Percentiles rank a stretch among this genome's conserved stretches.
phyloP scores from a whole-genome alignment of 306 rosid species.

The Trifolium repens region DNA sequence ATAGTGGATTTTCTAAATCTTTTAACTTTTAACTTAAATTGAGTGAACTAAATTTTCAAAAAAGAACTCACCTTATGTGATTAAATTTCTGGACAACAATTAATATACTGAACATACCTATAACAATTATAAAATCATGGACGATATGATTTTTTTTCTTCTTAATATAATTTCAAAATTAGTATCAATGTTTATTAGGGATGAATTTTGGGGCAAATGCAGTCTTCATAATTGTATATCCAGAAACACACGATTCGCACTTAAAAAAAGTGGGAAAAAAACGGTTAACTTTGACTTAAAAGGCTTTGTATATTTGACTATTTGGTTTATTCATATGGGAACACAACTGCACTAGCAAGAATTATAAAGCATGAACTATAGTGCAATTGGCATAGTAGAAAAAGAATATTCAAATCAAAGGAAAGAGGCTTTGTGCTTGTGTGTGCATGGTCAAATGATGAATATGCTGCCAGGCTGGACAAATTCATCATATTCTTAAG shows the following conservation, averaged over 20 bases:
- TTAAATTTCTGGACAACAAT: too few relatives aligned
- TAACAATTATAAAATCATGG: too few relatives aligned
- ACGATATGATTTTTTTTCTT: too few relatives aligned
- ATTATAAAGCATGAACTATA: not conserved
- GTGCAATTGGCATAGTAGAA: not conserved
- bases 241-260: not conserved
- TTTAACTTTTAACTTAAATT: too few relatives aligned
- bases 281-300: not conserved
- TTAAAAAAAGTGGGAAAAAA: not conserved
- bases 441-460: constrained; percentile 17
- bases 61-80: too few relatives aligned
- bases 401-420: constrained; percentile 1
- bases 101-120: too few relatives aligned
- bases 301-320: constrained; percentile 1
- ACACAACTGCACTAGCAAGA: not conserved
- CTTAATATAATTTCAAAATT: too few relatives aligned
- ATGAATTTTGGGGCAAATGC: not conserved
- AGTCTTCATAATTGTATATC: not conserved
- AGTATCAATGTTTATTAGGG: not conserved
- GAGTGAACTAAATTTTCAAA: too few relatives aligned
- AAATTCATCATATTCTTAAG: not conserved
- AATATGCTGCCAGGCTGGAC: constrained; percentile 37
- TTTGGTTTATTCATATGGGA: not conserved
- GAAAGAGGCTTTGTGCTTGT: not conserved
- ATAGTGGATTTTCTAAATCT: too few relatives aligned